Conservation (phyloP, 495 filamentous ascomycete species). For the Penicillium herquei region DNA sequence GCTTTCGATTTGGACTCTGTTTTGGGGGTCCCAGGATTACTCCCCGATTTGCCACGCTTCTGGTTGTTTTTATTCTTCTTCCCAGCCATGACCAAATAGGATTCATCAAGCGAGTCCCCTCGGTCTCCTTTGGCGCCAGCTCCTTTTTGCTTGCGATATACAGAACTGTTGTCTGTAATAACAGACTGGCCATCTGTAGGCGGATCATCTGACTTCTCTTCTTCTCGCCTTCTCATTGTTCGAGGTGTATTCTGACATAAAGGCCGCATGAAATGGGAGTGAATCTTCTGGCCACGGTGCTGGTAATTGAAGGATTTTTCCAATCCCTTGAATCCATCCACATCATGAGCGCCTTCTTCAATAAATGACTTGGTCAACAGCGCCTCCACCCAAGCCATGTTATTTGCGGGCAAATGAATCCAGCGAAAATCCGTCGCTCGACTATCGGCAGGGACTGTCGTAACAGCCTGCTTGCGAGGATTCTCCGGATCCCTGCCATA, state of each 20-base stretch:
- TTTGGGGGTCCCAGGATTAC: constrained; percentile 32
- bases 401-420: constrained; percentile 69
- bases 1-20: constrained; percentile 39
- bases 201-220: constrained; percentile 35
- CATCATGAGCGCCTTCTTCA: constrained; percentile 62
- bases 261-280: constrained; percentile 68
- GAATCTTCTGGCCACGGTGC: constrained; percentile 58
- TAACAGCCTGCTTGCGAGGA: constrained; percentile 47
- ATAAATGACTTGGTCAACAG: constrained; percentile 66
- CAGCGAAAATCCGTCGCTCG: constrained; percentile 61
- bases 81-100: neutral
- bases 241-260: constrained; percentile 59
- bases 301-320: constrained; percentile 65
- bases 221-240: constrained; percentile 38
- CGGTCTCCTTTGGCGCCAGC: constrained; percentile 26
- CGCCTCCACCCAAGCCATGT: constrained; percentile 60
- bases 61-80: constrained; percentile 30
- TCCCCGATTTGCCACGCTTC: constrained; percentile 41
- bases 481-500: constrained; percentile 61
- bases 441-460: constrained; percentile 52
- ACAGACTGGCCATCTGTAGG: constrained; percentile 14
- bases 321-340: constrained; percentile 65
- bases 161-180: constrained; percentile 6
- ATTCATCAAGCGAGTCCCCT: constrained; percentile 32
- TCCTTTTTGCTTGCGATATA: constrained; percentile 27